Percentiles rank a stretch among this genome's conserved stretches.
These are phyloP conservation scores for Cryptococcus wingfieldii DNA, from an alignment of 1,284 basidiomycete species.

Conservation along the genomic window DNA sequence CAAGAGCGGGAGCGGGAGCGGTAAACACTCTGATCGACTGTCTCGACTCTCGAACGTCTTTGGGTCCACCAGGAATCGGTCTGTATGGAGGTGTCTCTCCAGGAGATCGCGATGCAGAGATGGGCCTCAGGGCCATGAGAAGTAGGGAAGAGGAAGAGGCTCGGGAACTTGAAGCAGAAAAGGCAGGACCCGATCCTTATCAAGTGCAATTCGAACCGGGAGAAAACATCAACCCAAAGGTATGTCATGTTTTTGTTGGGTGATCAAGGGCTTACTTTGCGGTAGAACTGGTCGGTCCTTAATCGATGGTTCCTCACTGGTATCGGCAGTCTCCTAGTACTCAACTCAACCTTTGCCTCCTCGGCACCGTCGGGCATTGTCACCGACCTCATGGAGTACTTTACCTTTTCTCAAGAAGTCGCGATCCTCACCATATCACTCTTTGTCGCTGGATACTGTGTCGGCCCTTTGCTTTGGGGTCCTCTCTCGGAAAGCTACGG, in stretches of 20 bases:
- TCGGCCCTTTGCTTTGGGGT: conserved; percentile 62
- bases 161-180: conserved; percentile 27
- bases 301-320: conserved; percentile 65
- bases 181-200: conserved; percentile 38
- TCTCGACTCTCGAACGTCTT: neutral
- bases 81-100: conserved; percentile 40
- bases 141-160: conserved; percentile 40
- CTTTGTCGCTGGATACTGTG: conserved; percentile 51
- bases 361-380: conserved; percentile 44
- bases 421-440: conserved; percentile 49
- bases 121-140: conserved; percentile 35
- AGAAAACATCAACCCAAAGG: conserved; percentile 46
- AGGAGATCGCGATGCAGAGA: conserved; percentile 35
- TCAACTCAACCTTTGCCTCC: conserved; percentile 58
- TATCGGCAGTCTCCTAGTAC: conserved; percentile 59
- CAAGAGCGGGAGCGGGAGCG: too few species aligned
- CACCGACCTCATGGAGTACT: conserved; percentile 52
- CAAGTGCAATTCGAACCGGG: conserved; percentile 45
- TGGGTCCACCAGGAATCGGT: conserved; percentile 30
- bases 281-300: conserved; percentile 58
- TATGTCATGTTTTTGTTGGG: conserved; percentile 15
- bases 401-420: conserved; percentile 58
- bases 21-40: too few species aligned
- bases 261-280: neutral
- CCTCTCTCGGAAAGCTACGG: conserved; percentile 56